Base-by-base conservation (phyloP, 179 eudicot species). In the Monotropa hypopitys region DNA sequence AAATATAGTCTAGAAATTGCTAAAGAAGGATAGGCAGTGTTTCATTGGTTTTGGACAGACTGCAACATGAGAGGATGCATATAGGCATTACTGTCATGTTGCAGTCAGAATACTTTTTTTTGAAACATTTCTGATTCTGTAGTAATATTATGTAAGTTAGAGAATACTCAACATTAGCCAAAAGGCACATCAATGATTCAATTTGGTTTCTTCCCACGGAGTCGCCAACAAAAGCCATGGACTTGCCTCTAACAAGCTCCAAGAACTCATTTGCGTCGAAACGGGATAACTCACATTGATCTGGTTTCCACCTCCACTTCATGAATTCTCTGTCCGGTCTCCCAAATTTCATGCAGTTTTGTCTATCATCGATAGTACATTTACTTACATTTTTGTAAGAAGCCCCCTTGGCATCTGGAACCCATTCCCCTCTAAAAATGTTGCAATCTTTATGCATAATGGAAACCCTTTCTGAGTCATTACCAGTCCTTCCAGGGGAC, bases 211-310 rank as follows among this genome's bases (percentile, higher is more conserved):
- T 59, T 4, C 84, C 89, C 6, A 89, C 78, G 15, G 89, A 87
- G 73, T 83, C 92, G 49, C 86, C 89, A 70, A 87, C 80, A 80
- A 89, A 86, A 16, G 87, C 87, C 80, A 89, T 76, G 30, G 83
- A 77, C 61, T 87, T 85, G 2, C 84, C 87, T 72, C 79, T 85
- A 3, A 87, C 84, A 74, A 85, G 82, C 47, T 86, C 84, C 72
- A 89, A 79, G 54, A 89, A 87, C 30, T 59, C 78, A 23, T 33
- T 18, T 1, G 84, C 86, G 73, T 89, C 77, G 35, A 59, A 59
- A 1, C 3, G 35, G 35, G 45, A 12, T 9, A 63, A 15, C 72
- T 62, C 79, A 35, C 81, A 78, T 2, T 61, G 71, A 7, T 78
- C 70, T 7, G 80, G 80, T n/a, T 42, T 57, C 80, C 80, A 78